Evolutionary conservation across 1,284 basidiomycete genomes (phyloP).

Genomic region (Uromyces viciae-fabae): DNA sequence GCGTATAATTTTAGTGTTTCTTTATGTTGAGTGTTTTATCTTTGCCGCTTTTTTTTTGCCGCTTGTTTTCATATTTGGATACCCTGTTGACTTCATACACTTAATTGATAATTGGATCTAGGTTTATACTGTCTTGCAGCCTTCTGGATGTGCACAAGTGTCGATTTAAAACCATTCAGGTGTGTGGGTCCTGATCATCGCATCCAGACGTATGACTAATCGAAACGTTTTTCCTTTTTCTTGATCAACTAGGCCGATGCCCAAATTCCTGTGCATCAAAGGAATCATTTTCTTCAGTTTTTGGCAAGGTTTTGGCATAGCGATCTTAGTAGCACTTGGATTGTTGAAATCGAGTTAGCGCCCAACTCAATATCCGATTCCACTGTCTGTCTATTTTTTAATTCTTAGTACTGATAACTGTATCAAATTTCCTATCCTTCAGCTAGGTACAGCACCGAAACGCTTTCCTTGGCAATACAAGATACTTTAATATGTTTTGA

Average conservation of each 20-base stretch:
- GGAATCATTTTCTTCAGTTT: conserved; percentile 97
- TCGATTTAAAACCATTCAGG: conserved; percentile 82
- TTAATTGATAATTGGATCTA: conserved; percentile 49
- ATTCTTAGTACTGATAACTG: too few species aligned
- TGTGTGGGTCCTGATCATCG: conserved; percentile 55
- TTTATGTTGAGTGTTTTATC: conserved; percentile 58
- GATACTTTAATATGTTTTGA: conserved; percentile 90
- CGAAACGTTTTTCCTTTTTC: too few species aligned
- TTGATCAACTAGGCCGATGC: conserved; percentile 62
- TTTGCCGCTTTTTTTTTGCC: too few species aligned
- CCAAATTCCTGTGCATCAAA: conserved; percentile 96
- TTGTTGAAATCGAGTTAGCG: conserved; percentile 64
- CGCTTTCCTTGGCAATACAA: conserved; percentile 81
- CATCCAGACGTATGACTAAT: conserved; percentile 44
- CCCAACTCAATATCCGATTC: too few species aligned
- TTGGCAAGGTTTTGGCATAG: conserved; percentile 87
- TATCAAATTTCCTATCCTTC: not conserved
- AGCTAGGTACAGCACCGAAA: conserved; percentile 70
- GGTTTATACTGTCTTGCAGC: conserved; percentile 83
- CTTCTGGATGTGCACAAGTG: conserved; percentile 85
- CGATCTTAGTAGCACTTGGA: conserved; percentile 77
- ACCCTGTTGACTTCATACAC: not conserved
- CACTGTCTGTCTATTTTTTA: too few species aligned
- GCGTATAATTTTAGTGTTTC: conserved; percentile 64
- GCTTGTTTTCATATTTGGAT: not conserved